Base-by-base conservation (phyloP, 2,329 filamentous ascomycete species). In the Ascosphaera aggregata region DNA sequence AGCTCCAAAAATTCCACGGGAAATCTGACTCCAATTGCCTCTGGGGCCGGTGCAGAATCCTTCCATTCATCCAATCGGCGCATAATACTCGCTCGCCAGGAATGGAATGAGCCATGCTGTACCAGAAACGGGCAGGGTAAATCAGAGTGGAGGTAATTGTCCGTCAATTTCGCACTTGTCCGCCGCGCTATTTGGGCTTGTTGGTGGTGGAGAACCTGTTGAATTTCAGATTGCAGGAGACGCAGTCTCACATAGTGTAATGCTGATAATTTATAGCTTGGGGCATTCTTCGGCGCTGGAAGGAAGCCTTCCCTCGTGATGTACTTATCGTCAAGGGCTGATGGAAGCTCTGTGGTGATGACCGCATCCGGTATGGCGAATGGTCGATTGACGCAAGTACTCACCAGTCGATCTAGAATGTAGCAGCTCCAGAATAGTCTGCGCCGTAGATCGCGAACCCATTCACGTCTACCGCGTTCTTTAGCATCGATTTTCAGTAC, bases 371-470 rank as follows among this genome's bases (percentile, higher is more conserved):
- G 85, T 45, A 95, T 82, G 20, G 86, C 85, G 50, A 94, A 91
- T 4, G 86, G 89, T 40, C 86, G 68, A 30, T 86, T 86, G 18
- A 95, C 86, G 48, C 85, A 94, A 17, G 82, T 85, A 50, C 82
- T 89, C 38, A 95, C 86, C 3, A 95, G 72, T n/a, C 86, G 72
- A 56, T 95, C 86, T 40, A 95, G 73, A 3, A 81, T 86, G 57
- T 95, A 95, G 1, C 85, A 85, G 59, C 84, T 93, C 86, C 89
- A 95, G 84, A 85, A 95, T 11, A 95, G 64, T 22, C 86, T 71
- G 41, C 86, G 69, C 39, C 84, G 73, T 44, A 93, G 67, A 54
- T 95, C 89, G 39, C 86, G 73, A 31, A 82, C 67, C 68, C 82
- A 94, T 55, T 92, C 73, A 41, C 80, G 69, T 37, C 79, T 69